Evolutionary conservation across 208 protist genomes (phyloP).

Genomic region (Zelonia costaricensis): DNA sequence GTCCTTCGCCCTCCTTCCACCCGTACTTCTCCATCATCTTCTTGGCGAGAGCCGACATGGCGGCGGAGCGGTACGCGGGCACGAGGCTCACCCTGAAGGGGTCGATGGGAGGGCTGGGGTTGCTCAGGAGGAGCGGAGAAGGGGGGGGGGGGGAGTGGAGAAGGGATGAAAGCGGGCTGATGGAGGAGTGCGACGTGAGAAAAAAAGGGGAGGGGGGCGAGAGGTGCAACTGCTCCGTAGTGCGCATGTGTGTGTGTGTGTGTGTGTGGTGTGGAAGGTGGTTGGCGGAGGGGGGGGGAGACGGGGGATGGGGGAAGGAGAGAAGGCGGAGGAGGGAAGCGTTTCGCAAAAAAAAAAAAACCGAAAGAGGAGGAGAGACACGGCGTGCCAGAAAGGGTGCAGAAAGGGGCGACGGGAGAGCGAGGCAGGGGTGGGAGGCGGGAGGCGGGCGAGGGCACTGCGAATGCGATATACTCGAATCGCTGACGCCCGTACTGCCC

Average conservation of each 20-base stretch:
- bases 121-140: not conserved
- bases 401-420: not conserved
- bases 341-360: no score
- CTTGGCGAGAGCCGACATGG: slow-evolving; percentile 73
- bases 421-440: not conserved
- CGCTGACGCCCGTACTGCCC: no score
- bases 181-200: no score
- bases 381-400: not conserved
- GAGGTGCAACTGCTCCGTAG: no score
- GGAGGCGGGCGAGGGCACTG: not conserved
- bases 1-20: slow-evolving; percentile 85
- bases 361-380: not conserved
- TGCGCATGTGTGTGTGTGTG: no score
- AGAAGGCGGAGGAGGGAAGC: no score
- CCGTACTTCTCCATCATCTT: slow-evolving; percentile 85
- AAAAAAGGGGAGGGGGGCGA: no score
- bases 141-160: not conserved
- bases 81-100: not conserved
- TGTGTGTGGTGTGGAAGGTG: no score
- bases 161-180: no score
- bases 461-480: no score
- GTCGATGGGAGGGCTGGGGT: not conserved
- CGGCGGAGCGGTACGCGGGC: not conserved
- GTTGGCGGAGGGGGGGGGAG: not conserved
- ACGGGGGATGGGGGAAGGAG: not conserved